phyloP scores from a whole-genome alignment of 1,284 basidiomycete genomes.

The Meira nashicola region DNA sequence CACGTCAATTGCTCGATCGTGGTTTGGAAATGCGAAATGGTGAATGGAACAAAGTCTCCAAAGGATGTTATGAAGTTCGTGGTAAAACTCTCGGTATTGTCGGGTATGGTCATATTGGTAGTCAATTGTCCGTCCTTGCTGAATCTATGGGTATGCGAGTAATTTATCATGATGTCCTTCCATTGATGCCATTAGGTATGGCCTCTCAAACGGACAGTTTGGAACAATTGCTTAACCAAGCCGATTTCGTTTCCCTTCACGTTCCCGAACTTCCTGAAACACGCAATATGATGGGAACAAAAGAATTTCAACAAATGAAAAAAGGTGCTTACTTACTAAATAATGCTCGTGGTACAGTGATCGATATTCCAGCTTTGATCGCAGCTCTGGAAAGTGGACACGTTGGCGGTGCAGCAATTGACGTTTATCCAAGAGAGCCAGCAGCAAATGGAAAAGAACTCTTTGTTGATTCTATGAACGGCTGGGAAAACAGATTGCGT shows the following conservation, averaged over 20 bases:
- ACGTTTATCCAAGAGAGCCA: slow-evolving; percentile 91
- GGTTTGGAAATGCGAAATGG: slow-evolving; percentile 80
- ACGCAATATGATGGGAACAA: slow-evolving; percentile 79
- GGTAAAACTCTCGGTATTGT: slow-evolving; percentile 97
- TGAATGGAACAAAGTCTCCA: slow-evolving; percentile 98
- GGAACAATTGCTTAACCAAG: slow-evolving; percentile 64
- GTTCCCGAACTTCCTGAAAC: slow-evolving; percentile 96
- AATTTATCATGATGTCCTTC: slow-evolving; percentile 90
- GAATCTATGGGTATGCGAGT: slow-evolving; percentile 96
- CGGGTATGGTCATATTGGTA: slow-evolving; percentile 97
- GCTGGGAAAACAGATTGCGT: slow-evolving; percentile 43
- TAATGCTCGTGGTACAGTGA: slow-evolving; percentile 90
- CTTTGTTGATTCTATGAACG: slow-evolving; percentile 43
- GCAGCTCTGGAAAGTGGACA: slow-evolving; percentile 75
- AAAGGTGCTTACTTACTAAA: slow-evolving; percentile 92
- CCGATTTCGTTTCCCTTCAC: slow-evolving; percentile 94
- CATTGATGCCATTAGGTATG: slow-evolving; percentile 94
- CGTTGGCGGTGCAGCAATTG: slow-evolving; percentile 87
- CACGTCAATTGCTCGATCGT: slow-evolving; percentile 88
- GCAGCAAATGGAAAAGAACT: slow-evolving; percentile 84
- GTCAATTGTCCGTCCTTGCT: slow-evolving; percentile 92
- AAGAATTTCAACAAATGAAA: slow-evolving; percentile 86
- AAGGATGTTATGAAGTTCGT: slow-evolving; percentile 94
- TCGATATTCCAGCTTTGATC: slow-evolving; percentile 87
- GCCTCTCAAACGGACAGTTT: slow-evolving; percentile 84